These are phyloP conservation scores for Xylaria sp. DNA, from an alignment of 2,329 filamentous ascomycete species.

Conservation along the genomic window DNA sequence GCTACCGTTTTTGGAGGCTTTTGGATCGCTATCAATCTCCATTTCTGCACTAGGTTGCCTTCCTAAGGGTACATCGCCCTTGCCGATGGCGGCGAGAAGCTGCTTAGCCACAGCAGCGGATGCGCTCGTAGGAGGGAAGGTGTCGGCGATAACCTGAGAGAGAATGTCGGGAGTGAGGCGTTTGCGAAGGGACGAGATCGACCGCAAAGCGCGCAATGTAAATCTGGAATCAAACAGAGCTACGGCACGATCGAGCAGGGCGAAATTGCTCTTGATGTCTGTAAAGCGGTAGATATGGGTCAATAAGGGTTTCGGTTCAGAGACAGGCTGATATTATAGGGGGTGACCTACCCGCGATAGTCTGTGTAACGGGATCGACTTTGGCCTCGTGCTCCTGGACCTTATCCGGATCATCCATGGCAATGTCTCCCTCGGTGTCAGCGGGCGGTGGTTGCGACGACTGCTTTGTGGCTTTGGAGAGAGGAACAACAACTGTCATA, in stretches of 20 bases:
- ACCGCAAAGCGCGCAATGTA: slow-evolving; percentile 90
- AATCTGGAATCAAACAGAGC: slow-evolving; percentile 94
- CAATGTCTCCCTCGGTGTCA: slow-evolving; percentile 75
- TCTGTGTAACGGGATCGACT: slow-evolving; percentile 70
- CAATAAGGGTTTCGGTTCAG: slow-evolving; percentile 6
- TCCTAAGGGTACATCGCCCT: slow-evolving; percentile 72
- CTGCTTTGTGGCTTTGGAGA: slow-evolving; percentile 72
- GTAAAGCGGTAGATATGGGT: slow-evolving; percentile 33
- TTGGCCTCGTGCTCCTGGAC: slow-evolving; percentile 62
- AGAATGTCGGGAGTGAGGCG: slow-evolving; percentile 85
- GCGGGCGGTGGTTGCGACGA: slow-evolving; percentile 65
- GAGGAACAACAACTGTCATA: slow-evolving; percentile 84
- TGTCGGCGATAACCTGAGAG: slow-evolving; percentile 82
- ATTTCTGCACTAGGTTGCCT: slow-evolving; percentile 71
- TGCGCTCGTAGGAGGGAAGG: slow-evolving; percentile 71
- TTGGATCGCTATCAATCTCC: slow-evolving; percentile 75
- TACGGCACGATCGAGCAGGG: slow-evolving; percentile 90
- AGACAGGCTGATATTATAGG: not conserved
- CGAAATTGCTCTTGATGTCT: slow-evolving; percentile 98
- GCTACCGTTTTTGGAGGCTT: slow-evolving; percentile 63
- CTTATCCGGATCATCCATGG: slow-evolving; percentile 73
- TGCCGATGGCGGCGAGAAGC: slow-evolving; percentile 76
- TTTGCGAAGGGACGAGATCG: slow-evolving; percentile 96
- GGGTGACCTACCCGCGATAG: slow-evolving; percentile 64
- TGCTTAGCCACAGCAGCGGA: slow-evolving; percentile 75